These are phyloP conservation scores for Nothophaeocryptopus gaeumannii DNA, from an alignment of 2,329 filamentous ascomycete species.

Conservation along the genomic window DNA sequence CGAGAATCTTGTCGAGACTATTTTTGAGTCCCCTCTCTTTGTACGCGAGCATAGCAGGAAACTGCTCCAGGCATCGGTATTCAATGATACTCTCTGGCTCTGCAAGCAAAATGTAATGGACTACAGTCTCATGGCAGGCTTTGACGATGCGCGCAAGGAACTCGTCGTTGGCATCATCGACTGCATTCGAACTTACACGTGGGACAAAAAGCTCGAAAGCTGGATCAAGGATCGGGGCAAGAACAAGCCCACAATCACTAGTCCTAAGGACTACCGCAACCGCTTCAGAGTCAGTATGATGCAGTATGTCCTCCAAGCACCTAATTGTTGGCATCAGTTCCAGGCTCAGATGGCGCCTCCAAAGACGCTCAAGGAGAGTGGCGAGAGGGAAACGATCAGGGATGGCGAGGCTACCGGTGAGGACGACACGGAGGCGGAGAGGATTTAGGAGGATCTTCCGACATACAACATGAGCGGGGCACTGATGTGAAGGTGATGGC, in stretches of 20 bases:
- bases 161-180: conserved; percentile 97
- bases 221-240: conserved; percentile 98
- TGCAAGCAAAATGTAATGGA: conserved; percentile 98
- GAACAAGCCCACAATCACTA: conserved; percentile 88
- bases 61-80: conserved; percentile 83
- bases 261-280: conserved; percentile 95
- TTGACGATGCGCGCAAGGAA: conserved; percentile 85
- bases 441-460: no score
- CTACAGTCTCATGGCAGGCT: conserved; percentile 96
- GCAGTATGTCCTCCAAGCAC: conserved; percentile 73
- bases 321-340: conserved; percentile 75
- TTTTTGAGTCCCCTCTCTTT: conserved; percentile 95
- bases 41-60: conserved; percentile 95
- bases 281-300: conserved; percentile 96
- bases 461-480: no score
- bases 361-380: conserved; percentile 31
- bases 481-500: no score
- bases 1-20: conserved; percentile 99
- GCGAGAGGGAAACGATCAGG: no score
- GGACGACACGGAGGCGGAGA: no score
- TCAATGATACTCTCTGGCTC: conserved; percentile 95
- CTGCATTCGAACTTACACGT: conserved; percentile 96
- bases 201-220: conserved; percentile 99
- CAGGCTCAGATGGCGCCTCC: conserved; percentile 34
- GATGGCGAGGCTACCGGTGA: no score